Base-by-base conservation (phyloP, 1,284 basidiomycete genomes). In the Ustilago lituana region DNA sequence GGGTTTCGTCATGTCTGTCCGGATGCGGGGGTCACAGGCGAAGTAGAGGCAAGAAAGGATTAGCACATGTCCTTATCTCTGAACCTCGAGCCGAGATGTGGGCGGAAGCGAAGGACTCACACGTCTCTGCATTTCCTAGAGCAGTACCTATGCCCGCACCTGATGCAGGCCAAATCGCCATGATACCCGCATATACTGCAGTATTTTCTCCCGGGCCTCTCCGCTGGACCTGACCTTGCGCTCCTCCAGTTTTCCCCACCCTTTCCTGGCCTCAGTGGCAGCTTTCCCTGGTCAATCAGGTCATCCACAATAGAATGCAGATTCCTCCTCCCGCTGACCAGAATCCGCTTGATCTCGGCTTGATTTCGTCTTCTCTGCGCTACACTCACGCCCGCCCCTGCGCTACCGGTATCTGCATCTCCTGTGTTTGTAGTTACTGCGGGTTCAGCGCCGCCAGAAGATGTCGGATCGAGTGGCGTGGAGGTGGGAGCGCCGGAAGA, bases 141-240 rank as follows among this genome's bases (percentile, higher is more conserved):
- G 60, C 66, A 69, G 48, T 63, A 64, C 35, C 60, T 47, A 36
- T 64, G 45, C 2, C 60, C 60, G 24, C 66, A 69, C 15, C 66
- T 36, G n/a, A 55, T 44, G 41, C 66, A 69, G 4, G 60, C 26
- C 15, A 69, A 27, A 27, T 69, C 60, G 14, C 66, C 66, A 29
- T 69, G 52, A n/a, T 48, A 69, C 4, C 60, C 52, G 53, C 66
- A 69, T 5, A 69, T 69, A n/a, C 47, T 60, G 36, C 66, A 69
- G n/a, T 60, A 63, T 36, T 38, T 57, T 9, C 65, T 45, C 4
- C 26, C 55, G 4, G 65, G 59, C 17, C 33, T 49, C 20, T 31
- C 35, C 4, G 64, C 51, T 4, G 51, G 54, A 20, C 43, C 38
- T 4, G 56, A 50, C 17, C 56, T 46, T 14, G 51, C 41, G 19